A percentile compares a stretch with the other conserved stretches of the same genome.
These are phyloP conservation scores for Pichia sp. DNA, from an alignment of 1,139 yeast genomes.

Conservation along the genomic window DNA sequence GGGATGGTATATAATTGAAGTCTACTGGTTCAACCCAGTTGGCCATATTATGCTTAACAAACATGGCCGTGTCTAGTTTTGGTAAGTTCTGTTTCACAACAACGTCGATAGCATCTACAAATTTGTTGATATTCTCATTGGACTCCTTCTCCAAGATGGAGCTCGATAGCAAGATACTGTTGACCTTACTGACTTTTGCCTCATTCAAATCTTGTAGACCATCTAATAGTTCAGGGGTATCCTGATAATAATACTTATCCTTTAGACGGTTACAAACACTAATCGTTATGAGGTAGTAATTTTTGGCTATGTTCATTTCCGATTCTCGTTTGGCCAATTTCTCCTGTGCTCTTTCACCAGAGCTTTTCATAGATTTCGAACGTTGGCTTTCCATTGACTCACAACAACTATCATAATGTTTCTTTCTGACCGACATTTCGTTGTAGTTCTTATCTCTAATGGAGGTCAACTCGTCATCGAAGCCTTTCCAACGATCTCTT, in stretches of 20 bases:
- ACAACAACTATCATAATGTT: conserved; percentile 74
- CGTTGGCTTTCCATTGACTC: conserved; percentile 77
- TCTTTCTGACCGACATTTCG: conserved; percentile 69
- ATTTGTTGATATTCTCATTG: conserved; percentile 48
- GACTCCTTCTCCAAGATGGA: conserved; percentile 58
- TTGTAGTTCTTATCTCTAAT: conserved; percentile 60
- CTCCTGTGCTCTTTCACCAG: conserved; percentile 54
- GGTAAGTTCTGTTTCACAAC: conserved; percentile 73
- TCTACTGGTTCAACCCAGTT: conserved; percentile 86
- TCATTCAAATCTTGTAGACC: conserved; percentile 82
- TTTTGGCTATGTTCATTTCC: conserved; percentile 85
- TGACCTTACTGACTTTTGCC: conserved; percentile 66
- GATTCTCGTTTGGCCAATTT: conserved; percentile 59
- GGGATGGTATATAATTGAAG: conserved; percentile 78
- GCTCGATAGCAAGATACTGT: conserved; percentile 66
- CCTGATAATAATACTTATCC: conserved; percentile 86
- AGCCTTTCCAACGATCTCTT: conserved; percentile 50
- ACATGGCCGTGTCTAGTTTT: conserved; percentile 80
- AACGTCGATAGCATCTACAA: conserved; percentile 49
- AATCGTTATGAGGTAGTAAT: conserved; percentile 73
- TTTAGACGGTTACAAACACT: conserved; percentile 85
- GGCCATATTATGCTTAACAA: conserved; percentile 74
- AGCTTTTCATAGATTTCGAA: conserved; percentile 57
- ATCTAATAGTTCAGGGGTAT: conserved; percentile 86
- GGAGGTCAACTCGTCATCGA: conserved; percentile 53